These are phyloP conservation scores for Aspergillus spinulosporus DNA, from an alignment of 2,329 filamentous ascomycete species.

Conservation along the genomic window DNA sequence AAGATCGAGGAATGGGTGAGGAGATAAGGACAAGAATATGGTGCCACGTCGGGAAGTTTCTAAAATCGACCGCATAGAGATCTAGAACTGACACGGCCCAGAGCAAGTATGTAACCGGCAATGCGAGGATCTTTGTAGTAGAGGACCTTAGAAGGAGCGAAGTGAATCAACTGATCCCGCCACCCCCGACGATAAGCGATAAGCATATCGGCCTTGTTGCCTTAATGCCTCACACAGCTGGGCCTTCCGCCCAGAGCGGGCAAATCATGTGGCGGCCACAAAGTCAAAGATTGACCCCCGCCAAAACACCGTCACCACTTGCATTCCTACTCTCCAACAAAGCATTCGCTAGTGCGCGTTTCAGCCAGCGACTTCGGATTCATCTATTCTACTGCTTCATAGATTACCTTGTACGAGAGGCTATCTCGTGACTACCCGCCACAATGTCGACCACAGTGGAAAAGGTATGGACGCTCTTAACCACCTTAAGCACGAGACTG, in stretches of 20 bases:
- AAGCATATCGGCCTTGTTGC: constrained; percentile 7
- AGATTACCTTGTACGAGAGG: constrained; percentile 16
- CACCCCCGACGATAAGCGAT: constrained; percentile 25
- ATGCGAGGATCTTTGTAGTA: not conserved
- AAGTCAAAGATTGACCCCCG: constrained; percentile 27
- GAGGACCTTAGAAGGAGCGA: not conserved
- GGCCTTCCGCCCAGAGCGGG: constrained; percentile 23
- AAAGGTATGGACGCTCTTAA: constrained; percentile 64
- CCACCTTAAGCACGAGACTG: constrained; percentile 28
- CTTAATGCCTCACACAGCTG: not conserved
- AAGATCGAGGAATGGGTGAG: not conserved
- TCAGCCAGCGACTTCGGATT: not conserved
- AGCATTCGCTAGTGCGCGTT: constrained; percentile 12
- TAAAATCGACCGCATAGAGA: not conserved
- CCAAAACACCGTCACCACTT: constrained; percentile 7
- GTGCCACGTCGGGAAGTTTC: not conserved
- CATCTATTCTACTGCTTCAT: not conserved
- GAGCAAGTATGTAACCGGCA: not conserved
- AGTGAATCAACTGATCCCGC: constrained; percentile 6
- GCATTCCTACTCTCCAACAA: constrained; percentile 14
- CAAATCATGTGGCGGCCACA: constrained; percentile 37
- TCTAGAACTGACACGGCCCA: not conserved
- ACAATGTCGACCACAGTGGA: constrained; percentile 96
- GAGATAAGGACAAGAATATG: not conserved
- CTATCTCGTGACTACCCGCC: constrained; percentile 34